Percentiles rank a stretch among this genome's conserved stretches.
Evolutionary conservation across 192 early-diverging fungal genomes (phyloP).

Genomic region (Mortierella antarctica): DNA sequence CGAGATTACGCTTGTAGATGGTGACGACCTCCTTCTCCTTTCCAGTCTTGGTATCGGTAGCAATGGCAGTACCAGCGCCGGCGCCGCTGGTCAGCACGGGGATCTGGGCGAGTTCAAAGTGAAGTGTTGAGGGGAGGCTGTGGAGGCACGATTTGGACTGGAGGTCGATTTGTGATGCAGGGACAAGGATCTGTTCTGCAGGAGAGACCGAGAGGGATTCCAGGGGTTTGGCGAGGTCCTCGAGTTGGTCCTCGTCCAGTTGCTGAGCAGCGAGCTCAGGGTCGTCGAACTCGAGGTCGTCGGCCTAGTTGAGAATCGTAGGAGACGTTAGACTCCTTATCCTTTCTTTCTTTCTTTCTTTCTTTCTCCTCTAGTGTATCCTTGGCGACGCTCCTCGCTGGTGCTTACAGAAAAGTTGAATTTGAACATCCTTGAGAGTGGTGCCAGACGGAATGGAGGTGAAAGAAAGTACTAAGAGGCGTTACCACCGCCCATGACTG

Average conservation of each 20-base stretch:
- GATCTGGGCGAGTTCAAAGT: constrained; percentile 45
- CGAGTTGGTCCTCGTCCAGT: constrained; percentile 19
- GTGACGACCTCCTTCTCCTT: constrained; percentile 35
- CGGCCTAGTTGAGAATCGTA: constrained; percentile 17
- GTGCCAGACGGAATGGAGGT: neutral
- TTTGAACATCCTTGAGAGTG: constrained; percentile 39
- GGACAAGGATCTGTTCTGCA: constrained; percentile 3
- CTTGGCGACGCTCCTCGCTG: neutral
- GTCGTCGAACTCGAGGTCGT: constrained; percentile 48
- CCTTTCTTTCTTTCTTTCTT: no score
- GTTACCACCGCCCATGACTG: no score
- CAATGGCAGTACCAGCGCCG: constrained; percentile 33
- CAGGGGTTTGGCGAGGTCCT: constrained; percentile 25
- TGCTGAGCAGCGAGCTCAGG: constrained; percentile 14
- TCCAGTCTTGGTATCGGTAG: constrained; percentile 22
- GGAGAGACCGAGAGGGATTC: constrained; percentile 21
- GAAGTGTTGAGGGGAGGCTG: constrained; percentile 31
- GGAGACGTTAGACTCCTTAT: neutral
- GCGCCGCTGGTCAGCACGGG: constrained; percentile 29
- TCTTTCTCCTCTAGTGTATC: neutral
- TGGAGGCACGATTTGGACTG: constrained; percentile 23
- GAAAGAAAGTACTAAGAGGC: neutral
- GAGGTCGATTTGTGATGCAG: constrained; percentile 31
- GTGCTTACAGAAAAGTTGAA: constrained; percentile 51
- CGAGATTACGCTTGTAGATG: constrained; percentile 77